Conservation (phyloP, 2,329 filamentous ascomycete genomes). For the Trichophyton rubrum region DNA sequence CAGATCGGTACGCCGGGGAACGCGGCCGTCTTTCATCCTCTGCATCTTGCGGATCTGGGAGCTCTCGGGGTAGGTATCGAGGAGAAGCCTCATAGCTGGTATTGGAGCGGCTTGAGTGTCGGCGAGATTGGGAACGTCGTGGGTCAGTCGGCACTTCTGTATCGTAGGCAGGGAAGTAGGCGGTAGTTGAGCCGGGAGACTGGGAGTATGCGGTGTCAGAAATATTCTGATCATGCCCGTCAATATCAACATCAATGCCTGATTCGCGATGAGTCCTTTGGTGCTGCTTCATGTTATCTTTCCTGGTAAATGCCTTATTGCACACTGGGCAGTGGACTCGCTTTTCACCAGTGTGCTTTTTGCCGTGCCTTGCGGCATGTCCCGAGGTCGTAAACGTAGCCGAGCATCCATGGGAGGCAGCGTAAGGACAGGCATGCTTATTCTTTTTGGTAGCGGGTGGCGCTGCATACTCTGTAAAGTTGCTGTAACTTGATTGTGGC, state of each 20-base stretch:
- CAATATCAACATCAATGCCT: conserved; percentile 20
- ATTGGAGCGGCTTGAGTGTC: conserved; percentile 7
- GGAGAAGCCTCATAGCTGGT: conserved; percentile 5
- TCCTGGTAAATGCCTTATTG: conserved; percentile 55
- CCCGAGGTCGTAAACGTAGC: conserved; percentile 56
- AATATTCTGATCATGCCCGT: not conserved
- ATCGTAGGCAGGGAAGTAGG: not conserved
- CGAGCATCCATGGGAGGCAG: conserved; percentile 45
- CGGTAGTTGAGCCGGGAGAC: not conserved
- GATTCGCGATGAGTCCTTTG: conserved; percentile 44
- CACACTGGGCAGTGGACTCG: conserved; percentile 55
- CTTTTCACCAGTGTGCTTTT: conserved; percentile 57
- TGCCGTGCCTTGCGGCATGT: conserved; percentile 54
- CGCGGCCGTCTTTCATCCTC: not conserved
- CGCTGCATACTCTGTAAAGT: conserved; percentile 16
- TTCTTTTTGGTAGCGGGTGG: conserved; percentile 40
- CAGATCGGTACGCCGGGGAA: conserved; percentile 1
- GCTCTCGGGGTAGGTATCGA: conserved; percentile 1
- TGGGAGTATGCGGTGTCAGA: not conserved
- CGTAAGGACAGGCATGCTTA: conserved; percentile 53
- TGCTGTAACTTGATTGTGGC: conserved; percentile 18
- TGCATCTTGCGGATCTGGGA: not conserved
- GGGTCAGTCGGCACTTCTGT: conserved; percentile 1
- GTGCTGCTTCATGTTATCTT: conserved; percentile 60
- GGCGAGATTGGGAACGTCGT: not conserved